phyloP scores from a whole-genome alignment of 2,329 filamentous ascomycete genomes.

The Colletotrichum tamarilloi region DNA sequence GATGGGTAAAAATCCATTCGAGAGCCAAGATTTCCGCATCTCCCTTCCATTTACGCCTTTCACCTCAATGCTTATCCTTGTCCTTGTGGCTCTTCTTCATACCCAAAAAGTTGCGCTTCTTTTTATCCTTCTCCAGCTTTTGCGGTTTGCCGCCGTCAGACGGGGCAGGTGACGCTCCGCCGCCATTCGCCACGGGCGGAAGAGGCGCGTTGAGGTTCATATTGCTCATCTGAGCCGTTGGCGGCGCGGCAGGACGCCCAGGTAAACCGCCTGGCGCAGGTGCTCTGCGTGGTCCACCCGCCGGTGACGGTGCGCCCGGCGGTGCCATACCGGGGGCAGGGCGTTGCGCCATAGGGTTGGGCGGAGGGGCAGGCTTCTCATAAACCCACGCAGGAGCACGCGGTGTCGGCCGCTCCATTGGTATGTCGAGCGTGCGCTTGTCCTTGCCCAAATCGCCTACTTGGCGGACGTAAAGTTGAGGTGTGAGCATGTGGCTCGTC shows the following conservation, averaged over 20 bases:
- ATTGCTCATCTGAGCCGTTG: conserved; percentile 65
- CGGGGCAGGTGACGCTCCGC: conserved; percentile 37
- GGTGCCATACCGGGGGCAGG: conserved; percentile 42
- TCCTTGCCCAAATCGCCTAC: conserved; percentile 82
- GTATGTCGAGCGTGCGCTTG: conserved; percentile 81
- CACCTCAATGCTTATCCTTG: conserved; percentile 11
- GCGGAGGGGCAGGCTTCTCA: conserved; percentile 72
- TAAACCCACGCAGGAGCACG: conserved; percentile 88
- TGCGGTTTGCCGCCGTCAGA: conserved; percentile 54
- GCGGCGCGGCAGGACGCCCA: conserved; percentile 53
- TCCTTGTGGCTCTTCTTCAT: conserved; percentile 63
- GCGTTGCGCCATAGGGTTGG: conserved; percentile 49
- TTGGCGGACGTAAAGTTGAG: conserved; percentile 84
- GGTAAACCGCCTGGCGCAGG: conserved; percentile 47
- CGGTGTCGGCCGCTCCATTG: conserved; percentile 82
- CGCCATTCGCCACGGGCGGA: conserved; percentile 33
- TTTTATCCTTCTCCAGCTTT: conserved; percentile 72
- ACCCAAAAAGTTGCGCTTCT: conserved; percentile 68
- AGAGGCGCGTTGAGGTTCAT: conserved; percentile 59
- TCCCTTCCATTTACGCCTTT: neutral
- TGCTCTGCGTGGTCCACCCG: conserved; percentile 39
- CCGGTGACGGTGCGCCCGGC: conserved; percentile 22
- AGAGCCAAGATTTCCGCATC: too few species aligned
- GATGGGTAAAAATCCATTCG: neutral
- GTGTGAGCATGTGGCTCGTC: conserved; percentile 93